A percentile compares a stretch with the other conserved stretches of the same genome.
Conservation (phyloP, 2,329 filamentous ascomycete species). For the Neobulgaria alba region DNA sequence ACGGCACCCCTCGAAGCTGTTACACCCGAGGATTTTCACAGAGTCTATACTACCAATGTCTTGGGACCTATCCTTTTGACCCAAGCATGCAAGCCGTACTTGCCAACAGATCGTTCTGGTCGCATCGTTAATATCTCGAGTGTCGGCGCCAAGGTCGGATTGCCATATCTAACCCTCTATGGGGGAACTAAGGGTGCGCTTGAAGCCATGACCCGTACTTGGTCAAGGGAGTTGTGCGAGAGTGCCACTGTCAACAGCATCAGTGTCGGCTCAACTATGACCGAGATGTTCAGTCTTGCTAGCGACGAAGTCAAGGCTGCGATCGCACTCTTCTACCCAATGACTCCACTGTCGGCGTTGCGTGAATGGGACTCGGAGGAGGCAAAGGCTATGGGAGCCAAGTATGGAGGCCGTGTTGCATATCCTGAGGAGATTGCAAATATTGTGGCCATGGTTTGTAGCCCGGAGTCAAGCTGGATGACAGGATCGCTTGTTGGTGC, state of each 20-base stretch:
- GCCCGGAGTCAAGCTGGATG: slow-evolving; percentile 63
- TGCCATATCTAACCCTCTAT: no score
- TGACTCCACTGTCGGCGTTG: slow-evolving; percentile 7
- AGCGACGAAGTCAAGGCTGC: slow-evolving; percentile 11
- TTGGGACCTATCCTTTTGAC: slow-evolving; percentile 36
- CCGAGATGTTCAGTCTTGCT: no score
- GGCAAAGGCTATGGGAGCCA: no score
- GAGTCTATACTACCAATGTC: slow-evolving; percentile 34
- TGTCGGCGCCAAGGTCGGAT: no score
- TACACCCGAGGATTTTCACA: slow-evolving; percentile 33
- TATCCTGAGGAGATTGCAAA: slow-evolving; percentile 67
- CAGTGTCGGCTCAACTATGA: slow-evolving; percentile 36
- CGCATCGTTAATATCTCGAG: slow-evolving; percentile 38
- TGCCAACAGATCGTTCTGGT: slow-evolving; percentile 28
- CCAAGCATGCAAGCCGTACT: slow-evolving; percentile 32
- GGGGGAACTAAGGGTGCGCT: slow-evolving; percentile 41
- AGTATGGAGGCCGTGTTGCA: slow-evolving; percentile 30
- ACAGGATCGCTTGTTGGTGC: slow-evolving; percentile 74
- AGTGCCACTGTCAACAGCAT: slow-evolving; percentile 40
- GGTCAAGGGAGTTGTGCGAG: slow-evolving; percentile 35
- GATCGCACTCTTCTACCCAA: slow-evolving; percentile 5
- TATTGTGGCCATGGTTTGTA: slow-evolving; percentile 67
- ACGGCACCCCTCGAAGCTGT: slow-evolving; percentile 33
- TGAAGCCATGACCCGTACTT: slow-evolving; percentile 37
- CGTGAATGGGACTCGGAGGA: slow-evolving; percentile 8